Base-by-base conservation (phyloP, 1,139 yeast species). In the Trichomonascaceae sp. region DNA sequence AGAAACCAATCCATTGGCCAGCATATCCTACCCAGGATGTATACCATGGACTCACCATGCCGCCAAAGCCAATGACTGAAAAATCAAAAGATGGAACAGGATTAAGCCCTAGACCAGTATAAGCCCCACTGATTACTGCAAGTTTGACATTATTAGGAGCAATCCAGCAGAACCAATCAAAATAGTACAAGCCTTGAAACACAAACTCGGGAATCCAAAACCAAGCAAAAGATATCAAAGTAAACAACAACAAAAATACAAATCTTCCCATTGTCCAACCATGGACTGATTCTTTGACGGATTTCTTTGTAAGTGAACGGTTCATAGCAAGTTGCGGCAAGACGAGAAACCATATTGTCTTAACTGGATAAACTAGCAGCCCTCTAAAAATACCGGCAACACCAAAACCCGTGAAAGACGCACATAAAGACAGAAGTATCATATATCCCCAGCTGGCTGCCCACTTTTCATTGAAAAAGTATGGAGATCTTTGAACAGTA, bases 131-230 rank as follows among this genome's bases (percentile, higher is more conserved):
- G 45, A 83, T 69, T 10, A 72, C 70, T 5, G 83, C 84, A 47
- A 83, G 66, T 55, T 76, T 75, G 58, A 78, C 71, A 63, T 80
- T 82, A 38, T 74, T 60, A 20, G 85, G 85, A 3, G 74, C 69
- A 53, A 81, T 80, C 87, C 86, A 82, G 3, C 82, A 76, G 62
- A 78, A 75, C 85, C 85, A 81, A 63, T 78, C 80, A 68, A 82
- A 82, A 15, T 70, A 68, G 3, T 79, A 73, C 13, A 81, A 64
- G 1, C 81, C 82, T 49, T 66, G 65, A 63, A 80, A 77, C 3
- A 81, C 57, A 56, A 74, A 80, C 53, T 72, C 70, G 15, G 87
- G 86, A 36, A 82, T 48, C 84, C 85, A 82, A 61, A 71, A 77
- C 67, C 77, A 82, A 15, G 70, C 43, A 58, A 81, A 80, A 59